Conservation (phyloP, 768 basidiomycete genomes). For the Serpula lacrymans region DNA sequence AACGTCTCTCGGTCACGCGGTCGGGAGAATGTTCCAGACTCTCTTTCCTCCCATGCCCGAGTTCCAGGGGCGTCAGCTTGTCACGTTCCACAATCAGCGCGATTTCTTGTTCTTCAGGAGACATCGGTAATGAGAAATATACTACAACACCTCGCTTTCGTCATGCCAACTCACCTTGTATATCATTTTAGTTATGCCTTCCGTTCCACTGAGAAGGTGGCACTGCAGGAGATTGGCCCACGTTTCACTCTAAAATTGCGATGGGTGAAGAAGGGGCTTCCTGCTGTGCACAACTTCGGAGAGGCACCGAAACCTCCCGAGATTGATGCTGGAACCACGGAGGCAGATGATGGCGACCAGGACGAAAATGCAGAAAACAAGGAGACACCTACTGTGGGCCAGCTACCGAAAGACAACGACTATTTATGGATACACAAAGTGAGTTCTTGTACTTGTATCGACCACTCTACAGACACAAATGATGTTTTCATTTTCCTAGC, state of each 20-base stretch:
- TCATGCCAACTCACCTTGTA: conserved; percentile 13
- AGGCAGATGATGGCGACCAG: conserved; percentile 30
- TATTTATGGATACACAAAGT: conserved; percentile 93
- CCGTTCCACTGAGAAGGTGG: conserved; percentile 85
- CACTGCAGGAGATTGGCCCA: conserved; percentile 96
- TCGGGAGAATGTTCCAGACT: conserved; percentile 95
- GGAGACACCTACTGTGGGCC: conserved; percentile 7
- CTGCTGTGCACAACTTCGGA: conserved; percentile 70
- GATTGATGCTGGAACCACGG: conserved; percentile 44
- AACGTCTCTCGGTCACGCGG: conserved; percentile 87
- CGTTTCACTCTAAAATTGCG: conserved; percentile 93
- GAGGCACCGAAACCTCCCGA: conserved; percentile 55
- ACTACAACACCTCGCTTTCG: not conserved
- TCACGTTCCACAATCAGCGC: conserved; percentile 94
- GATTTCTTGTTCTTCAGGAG: conserved; percentile 98
- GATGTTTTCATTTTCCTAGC: conserved; percentile 41
- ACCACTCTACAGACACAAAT: conserved; percentile 5
- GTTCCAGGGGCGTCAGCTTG: conserved; percentile 95
- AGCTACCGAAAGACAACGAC: conserved; percentile 57
- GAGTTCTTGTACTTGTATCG: conserved; percentile 21
- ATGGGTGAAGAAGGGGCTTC: conserved; percentile 85
- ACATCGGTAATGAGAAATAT: conserved; percentile 59
- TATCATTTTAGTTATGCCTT: conserved; percentile 77
- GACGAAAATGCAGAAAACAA: conserved; percentile 18
- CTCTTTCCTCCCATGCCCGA: conserved; percentile 93